phyloP scores from a whole-genome alignment of 441 rosid genomes.

The Viola pubescens region DNA sequence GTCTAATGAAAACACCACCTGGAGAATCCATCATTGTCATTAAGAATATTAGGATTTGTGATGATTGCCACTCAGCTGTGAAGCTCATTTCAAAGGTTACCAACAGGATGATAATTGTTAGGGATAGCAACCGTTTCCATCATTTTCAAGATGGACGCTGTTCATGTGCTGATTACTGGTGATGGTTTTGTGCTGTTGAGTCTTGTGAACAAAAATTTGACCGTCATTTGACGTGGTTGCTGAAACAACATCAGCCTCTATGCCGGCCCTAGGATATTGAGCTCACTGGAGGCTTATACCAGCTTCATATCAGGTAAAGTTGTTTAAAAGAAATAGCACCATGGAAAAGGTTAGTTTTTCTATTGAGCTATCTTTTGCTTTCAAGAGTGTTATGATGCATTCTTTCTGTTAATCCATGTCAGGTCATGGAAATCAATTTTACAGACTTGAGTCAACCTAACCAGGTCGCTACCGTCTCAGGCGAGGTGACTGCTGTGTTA shows the following conservation, averaged over 20 bases:
- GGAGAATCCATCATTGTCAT: slow-evolving; percentile 50
- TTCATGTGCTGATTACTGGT: slow-evolving; percentile 72
- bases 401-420: slow-evolving; percentile 5
- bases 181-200: slow-evolving; percentile 14
- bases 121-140: slow-evolving; percentile 79
- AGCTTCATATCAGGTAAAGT: no score
- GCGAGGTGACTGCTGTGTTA: not conserved
- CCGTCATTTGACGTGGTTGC: not conserved
- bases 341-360: not conserved
- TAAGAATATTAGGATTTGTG: slow-evolving; percentile 79
- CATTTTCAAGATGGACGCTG: slow-evolving; percentile 56
- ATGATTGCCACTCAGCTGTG: slow-evolving; percentile 78
- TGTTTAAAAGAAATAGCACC: not conserved
- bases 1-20: slow-evolving; percentile 50
- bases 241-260: not conserved
- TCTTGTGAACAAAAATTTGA: no score
- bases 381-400: not conserved
- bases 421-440: slow-evolving; percentile 9
- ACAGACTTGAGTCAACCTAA: slow-evolving; percentile 1
- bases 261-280: not conserved
- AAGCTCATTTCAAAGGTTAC: slow-evolving; percentile 57
- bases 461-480: not conserved
- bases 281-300: not conserved
- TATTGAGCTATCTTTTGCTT: not conserved
- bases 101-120: slow-evolving; percentile 51